These are phyloP conservation scores for Pythium volutum DNA, from an alignment of 352 stramenopile species.

Conservation along the genomic window DNA sequence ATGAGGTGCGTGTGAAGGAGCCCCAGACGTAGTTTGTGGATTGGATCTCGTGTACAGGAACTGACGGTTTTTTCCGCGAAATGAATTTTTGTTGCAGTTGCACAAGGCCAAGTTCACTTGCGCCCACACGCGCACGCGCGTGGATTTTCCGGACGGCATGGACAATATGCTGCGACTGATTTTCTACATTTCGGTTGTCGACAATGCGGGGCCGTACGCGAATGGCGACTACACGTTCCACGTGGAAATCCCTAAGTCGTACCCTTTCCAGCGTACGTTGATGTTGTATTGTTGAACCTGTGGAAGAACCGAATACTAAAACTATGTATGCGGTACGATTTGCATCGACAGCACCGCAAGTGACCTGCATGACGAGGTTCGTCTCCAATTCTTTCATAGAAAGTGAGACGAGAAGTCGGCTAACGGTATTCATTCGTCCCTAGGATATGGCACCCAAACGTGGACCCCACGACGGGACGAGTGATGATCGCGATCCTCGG, in stretches of 20 bases:
- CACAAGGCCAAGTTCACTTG: constrained; percentile 82
- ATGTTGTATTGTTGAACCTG: neutral
- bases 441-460: constrained; percentile 86
- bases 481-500: constrained; percentile 88
- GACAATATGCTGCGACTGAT: constrained; percentile 82
- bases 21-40: no score
- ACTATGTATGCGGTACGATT: neutral
- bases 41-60: neutral
- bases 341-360: constrained; percentile 51
- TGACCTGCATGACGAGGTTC: constrained; percentile 70
- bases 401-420: neutral
- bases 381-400: neutral
- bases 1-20: constrained; percentile 49
- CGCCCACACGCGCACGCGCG: constrained; percentile 65
- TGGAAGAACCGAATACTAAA: neutral
- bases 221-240: constrained; percentile 87
- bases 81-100: constrained; percentile 34
- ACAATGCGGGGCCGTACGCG: constrained; percentile 67
- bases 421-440: neutral
- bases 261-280: constrained; percentile 76
- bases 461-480: constrained; percentile 65
- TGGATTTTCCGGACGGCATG: constrained; percentile 79
- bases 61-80: neutral
- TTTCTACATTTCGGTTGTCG: constrained; percentile 76
- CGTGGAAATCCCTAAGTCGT: constrained; percentile 85